A percentile compares a stretch with the other conserved stretches of the same genome.
phyloP scores from a whole-genome alignment of 257 asterid species.

The Solanum chiquidenum region DNA sequence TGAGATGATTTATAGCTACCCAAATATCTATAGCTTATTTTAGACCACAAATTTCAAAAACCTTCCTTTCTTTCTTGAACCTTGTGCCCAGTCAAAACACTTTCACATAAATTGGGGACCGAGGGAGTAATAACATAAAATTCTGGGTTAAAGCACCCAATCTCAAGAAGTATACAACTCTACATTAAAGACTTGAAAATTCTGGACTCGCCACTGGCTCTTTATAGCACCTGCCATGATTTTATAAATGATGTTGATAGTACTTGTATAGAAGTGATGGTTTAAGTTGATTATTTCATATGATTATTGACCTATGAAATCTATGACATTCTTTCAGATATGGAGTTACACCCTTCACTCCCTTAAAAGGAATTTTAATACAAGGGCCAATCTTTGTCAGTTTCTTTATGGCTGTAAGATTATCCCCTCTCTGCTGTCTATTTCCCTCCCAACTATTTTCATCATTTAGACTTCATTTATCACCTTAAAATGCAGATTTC shows the following conservation, averaged over 20 bases:
- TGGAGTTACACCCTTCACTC: constrained; percentile 82
- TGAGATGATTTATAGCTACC: neutral
- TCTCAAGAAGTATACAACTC: neutral
- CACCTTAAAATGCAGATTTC: constrained; percentile 35
- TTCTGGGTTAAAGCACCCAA: neutral
- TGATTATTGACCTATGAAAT: neutral
- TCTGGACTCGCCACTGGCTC: neutral
- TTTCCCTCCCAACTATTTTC: neutral
- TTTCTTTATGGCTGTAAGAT: constrained; percentile 89
- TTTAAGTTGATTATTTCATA: neutral
- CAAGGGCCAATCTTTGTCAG: constrained; percentile 72
- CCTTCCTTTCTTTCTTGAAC: neutral
- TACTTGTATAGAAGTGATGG: neutral
- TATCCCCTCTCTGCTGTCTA: neutral
- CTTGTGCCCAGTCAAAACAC: neutral
- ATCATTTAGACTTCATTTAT: neutral
- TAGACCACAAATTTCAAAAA: neutral
- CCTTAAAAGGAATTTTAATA: constrained; percentile 63
- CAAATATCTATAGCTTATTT: neutral
- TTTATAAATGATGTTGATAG: neutral
- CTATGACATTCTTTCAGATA: constrained; percentile 39
- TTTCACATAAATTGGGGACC: neutral
- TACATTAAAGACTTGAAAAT: neutral
- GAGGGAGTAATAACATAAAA: neutral
- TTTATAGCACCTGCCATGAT: neutral